Conservation (phyloP, 1,284 basidiomycete genomes). For the Naganishia sp. region DNA sequence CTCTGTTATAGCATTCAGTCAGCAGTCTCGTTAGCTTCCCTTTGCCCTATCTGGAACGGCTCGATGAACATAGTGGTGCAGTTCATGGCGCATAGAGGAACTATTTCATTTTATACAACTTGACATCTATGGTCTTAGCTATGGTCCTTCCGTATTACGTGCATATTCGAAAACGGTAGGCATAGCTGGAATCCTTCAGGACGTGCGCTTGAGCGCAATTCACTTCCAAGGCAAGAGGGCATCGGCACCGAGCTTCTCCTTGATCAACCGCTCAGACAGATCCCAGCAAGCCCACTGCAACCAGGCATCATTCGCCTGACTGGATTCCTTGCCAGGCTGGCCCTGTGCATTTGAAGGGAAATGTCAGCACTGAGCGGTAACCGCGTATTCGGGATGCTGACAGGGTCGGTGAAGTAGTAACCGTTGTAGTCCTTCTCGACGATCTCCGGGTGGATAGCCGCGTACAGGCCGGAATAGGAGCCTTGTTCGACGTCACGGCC, state of each 20-base stretch:
- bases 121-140: too few relatives aligned
- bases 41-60: too few relatives aligned
- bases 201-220: not conserved
- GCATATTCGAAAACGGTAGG: too few relatives aligned
- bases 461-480: slow-evolving; percentile 38
- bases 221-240: slow-evolving; percentile 38
- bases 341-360: not conserved
- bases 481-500: slow-evolving; percentile 54
- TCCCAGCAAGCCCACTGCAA: slow-evolving; percentile 55
- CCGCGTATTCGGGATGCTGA: slow-evolving; percentile 1
- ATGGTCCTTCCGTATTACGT: too few relatives aligned
- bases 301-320: slow-evolving; percentile 46
- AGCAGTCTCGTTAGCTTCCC: too few relatives aligned
- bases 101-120: too few relatives aligned
- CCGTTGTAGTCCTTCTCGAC: slow-evolving; percentile 54
- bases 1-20: too few relatives aligned
- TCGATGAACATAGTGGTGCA: too few relatives aligned
- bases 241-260: slow-evolving; percentile 49
- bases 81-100: too few relatives aligned
- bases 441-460: slow-evolving; percentile 41
- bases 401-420: slow-evolving; percentile 54
- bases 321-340: slow-evolving; percentile 4
- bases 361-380: too few relatives aligned
- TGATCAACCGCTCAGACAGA: slow-evolving; percentile 51
- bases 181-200: not conserved